Evolutionary conservation across 169 alveolate species (phyloP), one percentile per base, ranked within the genome.

Genomic region (Neospora caninum): DNA sequence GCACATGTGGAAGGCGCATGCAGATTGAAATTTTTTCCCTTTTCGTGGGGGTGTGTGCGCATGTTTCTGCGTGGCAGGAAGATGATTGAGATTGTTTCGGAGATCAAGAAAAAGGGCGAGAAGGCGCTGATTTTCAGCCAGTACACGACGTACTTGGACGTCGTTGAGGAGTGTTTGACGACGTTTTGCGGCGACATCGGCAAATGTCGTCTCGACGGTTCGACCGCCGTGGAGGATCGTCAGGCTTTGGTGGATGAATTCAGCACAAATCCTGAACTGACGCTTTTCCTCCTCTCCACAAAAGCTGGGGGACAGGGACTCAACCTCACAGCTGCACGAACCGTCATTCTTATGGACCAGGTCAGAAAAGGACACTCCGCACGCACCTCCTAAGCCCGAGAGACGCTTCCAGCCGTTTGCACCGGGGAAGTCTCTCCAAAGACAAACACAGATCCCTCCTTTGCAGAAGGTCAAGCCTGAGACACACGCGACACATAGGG

Each of bases 221-320:
- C 98, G 9, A 98, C 99, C 13, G 98, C 98, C 92, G 97, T 98
- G 22, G 99, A 98, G 80, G 99, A 98, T 82, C 96, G 99, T 91
- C 99, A 97, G 49, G 95, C 94, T 25, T 96, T 97, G 84, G 97
- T 98, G 45, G 96, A 96, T 93, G 91, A 94, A 91, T 93, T 98
- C 98, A 96, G 96, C 88, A 96, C 92, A 88, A 96, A 97, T 83
- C 97, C 98, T 27, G 98, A 97, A n/a, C 97, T 98, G 86, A 96
- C 98, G 91, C 97, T 99, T n/a, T 98, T 99, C 95, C 97, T 99
- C 18, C 97, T 99, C 39, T 98, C 99, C 58, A 99, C 99, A 6
- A 98, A 99, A 92, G 99, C 99, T 0, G 99, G 99, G 0, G 99
- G 99, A 0, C 98, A 97, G n/a, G 99, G 99, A 25, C 97, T 99